Conservation (phyloP, 371 early-diverging fungal species). For the Lichtheimia hyalospora region DNA sequence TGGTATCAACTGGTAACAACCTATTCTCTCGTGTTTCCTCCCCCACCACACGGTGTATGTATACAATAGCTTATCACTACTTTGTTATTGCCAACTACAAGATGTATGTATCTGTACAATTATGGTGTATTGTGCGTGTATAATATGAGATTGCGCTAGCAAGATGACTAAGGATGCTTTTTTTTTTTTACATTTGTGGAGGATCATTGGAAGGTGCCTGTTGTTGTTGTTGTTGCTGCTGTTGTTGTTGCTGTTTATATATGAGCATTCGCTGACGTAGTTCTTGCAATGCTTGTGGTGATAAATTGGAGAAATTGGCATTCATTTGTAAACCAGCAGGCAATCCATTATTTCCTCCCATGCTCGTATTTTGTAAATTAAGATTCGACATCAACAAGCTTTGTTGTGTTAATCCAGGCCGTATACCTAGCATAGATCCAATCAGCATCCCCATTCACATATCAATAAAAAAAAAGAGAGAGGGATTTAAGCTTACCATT, state of each 20-base stretch:
- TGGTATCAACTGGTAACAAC: too few relatives aligned
- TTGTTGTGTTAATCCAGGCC: neutral
- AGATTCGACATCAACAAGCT: neutral
- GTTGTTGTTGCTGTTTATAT: constrained; percentile 42
- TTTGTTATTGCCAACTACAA: too few relatives aligned
- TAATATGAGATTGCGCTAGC: too few relatives aligned
- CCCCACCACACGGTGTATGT: too few relatives aligned
- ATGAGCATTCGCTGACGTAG: constrained; percentile 31
- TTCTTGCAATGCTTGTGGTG: constrained; percentile 33
- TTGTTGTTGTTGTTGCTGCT: constrained; percentile 43
- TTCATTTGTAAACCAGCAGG: neutral
- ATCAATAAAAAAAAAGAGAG: too few relatives aligned
- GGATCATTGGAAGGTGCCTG: constrained; percentile 12
- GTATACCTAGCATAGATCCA: neutral
- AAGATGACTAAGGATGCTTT: too few relatives aligned
- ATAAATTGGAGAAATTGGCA: constrained; percentile 16
- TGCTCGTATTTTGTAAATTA: neutral
- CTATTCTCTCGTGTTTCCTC: too few relatives aligned
- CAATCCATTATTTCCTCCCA: too few relatives aligned
- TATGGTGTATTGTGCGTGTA: too few relatives aligned
- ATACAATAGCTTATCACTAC: too few relatives aligned
- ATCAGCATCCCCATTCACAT: too few relatives aligned
- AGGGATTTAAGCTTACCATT: constrained; percentile 1
- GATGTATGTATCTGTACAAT: too few relatives aligned
- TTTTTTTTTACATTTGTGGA: constrained; percentile 7